Base-by-base conservation (phyloP, 2,329 filamentous ascomycete species). In the Arthrinium puccinioides region DNA sequence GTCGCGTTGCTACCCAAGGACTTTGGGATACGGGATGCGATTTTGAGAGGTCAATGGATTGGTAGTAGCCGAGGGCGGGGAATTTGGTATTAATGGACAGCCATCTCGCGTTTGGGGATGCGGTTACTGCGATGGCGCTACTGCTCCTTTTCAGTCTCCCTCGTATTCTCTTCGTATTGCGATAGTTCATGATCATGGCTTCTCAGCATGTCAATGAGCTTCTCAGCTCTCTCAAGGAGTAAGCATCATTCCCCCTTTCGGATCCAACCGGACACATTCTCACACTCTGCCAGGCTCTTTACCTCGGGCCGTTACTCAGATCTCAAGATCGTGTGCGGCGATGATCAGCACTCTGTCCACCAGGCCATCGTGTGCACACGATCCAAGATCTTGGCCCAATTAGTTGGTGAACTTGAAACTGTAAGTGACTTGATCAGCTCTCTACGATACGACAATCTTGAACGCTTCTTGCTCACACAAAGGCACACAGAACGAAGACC, bases 351-450 rank as follows among this genome's bases (percentile, higher is more conserved):
- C 35, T 36, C 21, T 13, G 43, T 45, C 13, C 44, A 47, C 36
- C 38, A 41, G 38, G 43, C 38, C 20, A 36, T 45, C 11, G 40
- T 47, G 13, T 45, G 35, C 26, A 36, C 43, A 21, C 38, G 36
- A 11, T 43, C 42, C 10, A 27, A 36, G 16, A 24, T 23, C 11
- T 26, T 44, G 9, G 30, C 23, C 10, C 24, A 44, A 32, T 24
- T 39, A 19, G 19, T 21, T 15, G 31, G 25, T 20, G 30, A 29
- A 9, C 23, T 25, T 13, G 21, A 18, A 11, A 16, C 21, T 3
- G 37, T 26, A 38, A 4, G 28, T 32, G 23, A 3, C 20, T 26
- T n/a, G 8, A 26, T 18, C 15, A 14, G 7, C 6, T 13, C 30
- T 11, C 9, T 32, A 6, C 30, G n/a, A n/a, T n/a, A n/a, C n/a